phyloP scores from a whole-genome alignment of 345 rosid species.

The Hibiscus syriacus region DNA sequence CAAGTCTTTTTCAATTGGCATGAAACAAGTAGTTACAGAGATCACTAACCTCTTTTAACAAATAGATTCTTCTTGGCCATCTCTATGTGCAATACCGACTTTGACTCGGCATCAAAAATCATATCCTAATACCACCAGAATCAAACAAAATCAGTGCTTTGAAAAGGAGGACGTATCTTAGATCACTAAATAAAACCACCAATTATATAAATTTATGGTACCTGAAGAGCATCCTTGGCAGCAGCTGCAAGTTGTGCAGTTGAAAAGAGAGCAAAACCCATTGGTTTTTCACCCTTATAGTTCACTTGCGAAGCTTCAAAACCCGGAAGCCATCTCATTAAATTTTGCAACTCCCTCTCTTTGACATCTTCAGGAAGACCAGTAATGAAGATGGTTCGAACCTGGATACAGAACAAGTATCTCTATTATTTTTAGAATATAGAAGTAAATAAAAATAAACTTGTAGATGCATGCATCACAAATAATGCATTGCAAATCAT shows the following conservation, averaged over 20 bases:
- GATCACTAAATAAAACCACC: not conserved
- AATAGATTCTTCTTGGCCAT: conserved; percentile 99
- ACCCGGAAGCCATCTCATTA: conserved; percentile 93
- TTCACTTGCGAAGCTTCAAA: conserved; percentile 98
- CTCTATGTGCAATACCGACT: conserved; percentile 83
- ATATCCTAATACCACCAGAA: conserved; percentile 44
- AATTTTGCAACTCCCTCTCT: conserved; percentile 89
- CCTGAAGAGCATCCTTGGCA: conserved; percentile 93
- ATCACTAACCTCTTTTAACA: conserved; percentile 75
- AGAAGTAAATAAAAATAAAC: not conserved
- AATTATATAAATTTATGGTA: conserved; percentile 14
- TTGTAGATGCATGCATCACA: not conserved
- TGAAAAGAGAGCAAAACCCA: conserved; percentile 97
- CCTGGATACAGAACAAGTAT: conserved; percentile 30
- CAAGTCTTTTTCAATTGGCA: not conserved
- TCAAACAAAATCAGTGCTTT: conserved; percentile 3
- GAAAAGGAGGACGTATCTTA: not conserved
- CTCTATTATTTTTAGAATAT: not conserved
- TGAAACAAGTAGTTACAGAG: not conserved
- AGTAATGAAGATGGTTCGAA: conserved; percentile 82
- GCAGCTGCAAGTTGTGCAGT: conserved; percentile 63
- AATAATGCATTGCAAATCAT: not conserved
- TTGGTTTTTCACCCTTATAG: conserved; percentile 85
- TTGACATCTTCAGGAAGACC: conserved; percentile 95
- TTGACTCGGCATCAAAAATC: conserved; percentile 82